These are phyloP conservation scores for Hypoxylon sp. DNA, from an alignment of 2,329 filamentous ascomycete genomes.

Conservation along the genomic window DNA sequence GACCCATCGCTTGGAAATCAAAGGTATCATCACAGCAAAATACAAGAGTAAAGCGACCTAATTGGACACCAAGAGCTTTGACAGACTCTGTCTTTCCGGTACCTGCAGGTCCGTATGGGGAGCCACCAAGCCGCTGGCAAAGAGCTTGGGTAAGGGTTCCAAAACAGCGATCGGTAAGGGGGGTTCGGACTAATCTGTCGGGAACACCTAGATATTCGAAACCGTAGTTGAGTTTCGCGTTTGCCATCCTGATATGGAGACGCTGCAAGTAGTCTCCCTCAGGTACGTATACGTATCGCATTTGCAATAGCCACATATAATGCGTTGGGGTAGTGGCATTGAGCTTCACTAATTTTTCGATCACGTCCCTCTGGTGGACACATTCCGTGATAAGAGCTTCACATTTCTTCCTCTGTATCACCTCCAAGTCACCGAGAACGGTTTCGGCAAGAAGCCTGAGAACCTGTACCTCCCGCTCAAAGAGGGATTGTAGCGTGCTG, in stretches of 20 bases:
- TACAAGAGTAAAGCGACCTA: slow-evolving; percentile 97
- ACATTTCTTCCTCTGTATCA: slow-evolving; percentile 93
- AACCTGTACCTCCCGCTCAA: slow-evolving; percentile 86
- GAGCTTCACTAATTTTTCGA: slow-evolving; percentile 84
- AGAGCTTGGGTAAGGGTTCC: slow-evolving; percentile 96
- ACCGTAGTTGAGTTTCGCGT: slow-evolving; percentile 93
- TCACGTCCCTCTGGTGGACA: slow-evolving; percentile 95
- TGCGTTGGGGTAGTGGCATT: slow-evolving; percentile 83
- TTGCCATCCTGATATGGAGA: slow-evolving; percentile 95
- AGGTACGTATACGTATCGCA: slow-evolving; percentile 92
- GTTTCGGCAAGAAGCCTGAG: slow-evolving; percentile 88
- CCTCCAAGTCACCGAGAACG: slow-evolving; percentile 89
- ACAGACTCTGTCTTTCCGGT: slow-evolving; percentile 99
- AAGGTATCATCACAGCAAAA: slow-evolving; percentile 99
- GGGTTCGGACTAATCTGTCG: slow-evolving; percentile 95
- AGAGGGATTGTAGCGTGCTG: slow-evolving; percentile 76
- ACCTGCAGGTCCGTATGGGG: slow-evolving; percentile 96
- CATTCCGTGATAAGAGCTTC: slow-evolving; percentile 99
- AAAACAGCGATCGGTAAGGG: slow-evolving; percentile 98
- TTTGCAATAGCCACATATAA: slow-evolving; percentile 94
- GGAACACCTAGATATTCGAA: slow-evolving; percentile 98
- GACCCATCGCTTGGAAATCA: slow-evolving; percentile 99
- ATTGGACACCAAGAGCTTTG: slow-evolving; percentile 95
- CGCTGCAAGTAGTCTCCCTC: slow-evolving; percentile 87
- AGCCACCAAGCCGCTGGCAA: slow-evolving; percentile 94